Conservation (phyloP, 257 asterid species). For the Gentiana macrophylla region DNA sequence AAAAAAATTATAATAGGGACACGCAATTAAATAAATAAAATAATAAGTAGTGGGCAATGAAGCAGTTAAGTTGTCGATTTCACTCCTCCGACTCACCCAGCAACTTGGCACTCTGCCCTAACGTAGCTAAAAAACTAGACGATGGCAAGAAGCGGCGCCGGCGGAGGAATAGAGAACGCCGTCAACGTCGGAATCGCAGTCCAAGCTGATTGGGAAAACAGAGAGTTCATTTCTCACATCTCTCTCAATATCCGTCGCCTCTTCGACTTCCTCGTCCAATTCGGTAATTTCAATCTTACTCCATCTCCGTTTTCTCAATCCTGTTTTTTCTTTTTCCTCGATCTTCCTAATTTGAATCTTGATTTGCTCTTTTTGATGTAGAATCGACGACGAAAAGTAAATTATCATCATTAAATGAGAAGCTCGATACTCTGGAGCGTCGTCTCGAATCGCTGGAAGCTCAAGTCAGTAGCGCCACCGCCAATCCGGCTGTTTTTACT, state of each 20-base stretch:
- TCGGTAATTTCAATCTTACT: constrained; percentile 31
- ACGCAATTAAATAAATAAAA: background rate
- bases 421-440: constrained; percentile 74
- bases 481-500: constrained; percentile 69
- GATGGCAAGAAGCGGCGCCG: constrained; percentile 51
- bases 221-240: constrained; percentile 80
- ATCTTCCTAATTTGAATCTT: background rate
- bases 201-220: constrained; percentile 98
- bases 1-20: too few species aligned
- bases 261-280: constrained; percentile 83
- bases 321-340: background rate
- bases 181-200: constrained; percentile 95
- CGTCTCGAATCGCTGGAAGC: constrained; percentile 74
- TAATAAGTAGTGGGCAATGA: too few species aligned
- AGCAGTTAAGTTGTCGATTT: background rate
- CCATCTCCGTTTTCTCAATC: background rate
- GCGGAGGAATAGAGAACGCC: constrained; percentile 85
- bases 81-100: background rate
- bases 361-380: constrained; percentile 2
- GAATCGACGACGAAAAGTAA: constrained; percentile 79
- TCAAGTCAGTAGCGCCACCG: constrained; percentile 80
- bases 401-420: constrained; percentile 65
- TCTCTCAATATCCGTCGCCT: constrained; percentile 87
- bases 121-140: background rate
- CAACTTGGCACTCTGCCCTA: background rate